A percentile compares a stretch with the other conserved stretches of the same genome.
Evolutionary conservation across 768 basidiomycete species (phyloP).

Genomic region (Lactarius psammicola): DNA sequence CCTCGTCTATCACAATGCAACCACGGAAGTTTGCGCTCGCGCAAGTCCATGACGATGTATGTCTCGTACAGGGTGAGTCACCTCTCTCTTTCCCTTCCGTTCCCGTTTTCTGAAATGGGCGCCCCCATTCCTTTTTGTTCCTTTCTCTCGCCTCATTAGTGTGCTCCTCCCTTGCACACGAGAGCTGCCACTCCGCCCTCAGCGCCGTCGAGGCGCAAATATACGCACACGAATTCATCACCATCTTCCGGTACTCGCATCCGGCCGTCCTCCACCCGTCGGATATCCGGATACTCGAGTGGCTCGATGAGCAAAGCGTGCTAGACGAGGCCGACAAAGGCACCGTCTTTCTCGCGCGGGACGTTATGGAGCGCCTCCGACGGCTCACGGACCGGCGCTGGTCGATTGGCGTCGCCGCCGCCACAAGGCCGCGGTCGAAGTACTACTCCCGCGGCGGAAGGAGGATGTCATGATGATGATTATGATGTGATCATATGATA

Average conservation of each 20-base stretch:
- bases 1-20: background rate
- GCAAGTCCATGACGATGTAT: constrained; percentile 28
- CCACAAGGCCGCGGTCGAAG: background rate
- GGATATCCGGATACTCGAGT: constrained; percentile 38
- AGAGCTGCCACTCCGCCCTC: constrained; percentile 34
- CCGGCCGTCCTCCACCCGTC: constrained; percentile 36
- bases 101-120: background rate
- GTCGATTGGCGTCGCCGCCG: constrained; percentile 9
- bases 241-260: constrained; percentile 41
- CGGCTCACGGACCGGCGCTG: constrained; percentile 31
- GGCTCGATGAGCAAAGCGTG: constrained; percentile 34
- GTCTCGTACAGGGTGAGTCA: constrained; percentile 30
- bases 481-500: background rate
- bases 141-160: constrained; percentile 2
- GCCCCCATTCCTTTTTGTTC: background rate
- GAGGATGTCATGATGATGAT: constrained; percentile 9
- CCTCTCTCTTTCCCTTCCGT: background rate
- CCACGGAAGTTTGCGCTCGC: constrained; percentile 29
- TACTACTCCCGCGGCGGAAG: constrained; percentile 7
- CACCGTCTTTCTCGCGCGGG: constrained; percentile 39
- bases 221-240: constrained; percentile 42
- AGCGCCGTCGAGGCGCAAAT: constrained; percentile 35
- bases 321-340: constrained; percentile 38
- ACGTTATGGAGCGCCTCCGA: constrained; percentile 37
- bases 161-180: constrained; percentile 19